Evolutionary conservation across 306 rosid species (phyloP).

Genomic region (Quercus variabilis): DNA sequence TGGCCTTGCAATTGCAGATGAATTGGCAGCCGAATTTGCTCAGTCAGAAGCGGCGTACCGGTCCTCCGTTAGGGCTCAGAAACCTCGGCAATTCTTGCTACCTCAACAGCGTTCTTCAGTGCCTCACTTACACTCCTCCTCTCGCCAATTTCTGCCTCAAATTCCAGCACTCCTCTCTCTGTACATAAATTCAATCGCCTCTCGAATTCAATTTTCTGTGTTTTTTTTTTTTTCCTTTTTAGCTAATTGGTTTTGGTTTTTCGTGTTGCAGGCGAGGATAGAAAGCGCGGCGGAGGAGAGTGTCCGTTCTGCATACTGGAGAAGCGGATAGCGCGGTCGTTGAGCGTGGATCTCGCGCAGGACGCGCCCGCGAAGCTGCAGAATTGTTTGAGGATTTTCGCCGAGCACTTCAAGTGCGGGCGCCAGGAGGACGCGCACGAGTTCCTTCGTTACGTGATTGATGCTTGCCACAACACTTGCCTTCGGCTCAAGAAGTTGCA

Average conservation of each 20-base stretch:
- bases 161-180: constrained; percentile 69
- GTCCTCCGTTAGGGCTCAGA: constrained; percentile 79
- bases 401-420: constrained; percentile 73
- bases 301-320: constrained; percentile 92
- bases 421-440: constrained; percentile 99
- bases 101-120: constrained; percentile 99
- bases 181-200: constrained; percentile 19
- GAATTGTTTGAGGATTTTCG: constrained; percentile 71
- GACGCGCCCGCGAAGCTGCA: constrained; percentile 77
- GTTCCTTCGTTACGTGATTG: constrained; percentile 87
- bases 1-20: constrained; percentile 94
- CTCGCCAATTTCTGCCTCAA: constrained; percentile 99
- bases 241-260: neutral
- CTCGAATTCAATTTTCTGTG: neutral
- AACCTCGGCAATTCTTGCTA: constrained; percentile 99
- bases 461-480: constrained; percentile 93
- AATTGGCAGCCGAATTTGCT: constrained; percentile 93
- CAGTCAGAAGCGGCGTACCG: constrained; percentile 73
- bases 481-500: constrained; percentile 81
- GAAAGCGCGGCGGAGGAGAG: constrained; percentile 37
- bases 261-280: constrained; percentile 54
- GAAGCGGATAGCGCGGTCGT: constrained; percentile 72
- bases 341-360: constrained; percentile 55
- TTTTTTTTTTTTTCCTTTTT: neutral
- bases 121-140: constrained; percentile 98